Evolutionary conservation across 1,284 basidiomycete genomes (phyloP).

Genomic region (Anthracocystis panici-leucophaei): DNA sequence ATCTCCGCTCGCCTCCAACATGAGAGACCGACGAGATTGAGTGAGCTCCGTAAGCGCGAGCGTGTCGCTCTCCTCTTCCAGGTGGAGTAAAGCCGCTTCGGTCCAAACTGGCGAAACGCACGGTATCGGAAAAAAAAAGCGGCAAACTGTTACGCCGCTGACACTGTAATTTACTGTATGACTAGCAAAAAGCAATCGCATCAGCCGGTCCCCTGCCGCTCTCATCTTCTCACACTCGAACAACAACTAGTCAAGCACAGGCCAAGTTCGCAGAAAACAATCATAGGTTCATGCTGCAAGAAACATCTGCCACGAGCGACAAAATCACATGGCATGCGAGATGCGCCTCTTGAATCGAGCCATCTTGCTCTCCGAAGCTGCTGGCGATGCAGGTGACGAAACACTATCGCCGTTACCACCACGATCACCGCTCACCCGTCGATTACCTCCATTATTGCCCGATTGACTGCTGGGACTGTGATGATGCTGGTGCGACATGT

Average conservation of each 20-base stretch:
- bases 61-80: too few relatives aligned
- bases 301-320: not conserved
- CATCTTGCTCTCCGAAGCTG: slow-evolving; percentile 30
- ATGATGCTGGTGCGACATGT: slow-evolving; percentile 35
- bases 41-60: too few relatives aligned
- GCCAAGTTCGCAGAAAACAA: not conserved
- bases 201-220: too few relatives aligned
- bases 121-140: too few relatives aligned
- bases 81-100: too few relatives aligned
- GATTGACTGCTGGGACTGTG: slow-evolving; percentile 2
- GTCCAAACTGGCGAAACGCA: too few relatives aligned
- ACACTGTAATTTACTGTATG: too few relatives aligned
- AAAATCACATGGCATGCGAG: slow-evolving; percentile 37
- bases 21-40: too few relatives aligned
- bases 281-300: not conserved
- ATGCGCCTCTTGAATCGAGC: slow-evolving; percentile 38
- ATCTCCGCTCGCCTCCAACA: too few relatives aligned
- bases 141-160: too few relatives aligned
- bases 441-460: slow-evolving; percentile 7
- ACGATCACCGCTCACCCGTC: slow-evolving; percentile 14
- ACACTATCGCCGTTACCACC: not conserved
- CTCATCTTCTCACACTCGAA: not conserved
- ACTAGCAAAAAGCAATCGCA: too few relatives aligned
- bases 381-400: slow-evolving; percentile 18
- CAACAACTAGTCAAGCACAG: not conserved